Evolutionary conservation across 2,329 filamentous ascomycete genomes (phyloP).

Genomic region (Fusarium foetens): DNA sequence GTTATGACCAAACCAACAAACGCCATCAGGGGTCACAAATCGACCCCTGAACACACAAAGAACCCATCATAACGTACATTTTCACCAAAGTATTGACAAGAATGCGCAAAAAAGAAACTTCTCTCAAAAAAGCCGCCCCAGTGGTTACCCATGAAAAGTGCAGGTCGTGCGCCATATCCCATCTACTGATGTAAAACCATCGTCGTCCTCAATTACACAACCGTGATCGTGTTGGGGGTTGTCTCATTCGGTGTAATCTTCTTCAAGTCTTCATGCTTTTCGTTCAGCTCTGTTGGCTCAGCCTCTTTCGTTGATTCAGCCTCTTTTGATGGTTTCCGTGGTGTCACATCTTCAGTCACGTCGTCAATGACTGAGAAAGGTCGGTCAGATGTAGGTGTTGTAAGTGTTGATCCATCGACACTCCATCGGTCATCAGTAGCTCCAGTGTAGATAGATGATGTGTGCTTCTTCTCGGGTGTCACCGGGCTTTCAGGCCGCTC

Average conservation of each 20-base stretch:
- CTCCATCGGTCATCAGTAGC: slow-evolving; percentile 52
- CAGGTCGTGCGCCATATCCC: slow-evolving; percentile 35
- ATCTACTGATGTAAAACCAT: slow-evolving; percentile 39
- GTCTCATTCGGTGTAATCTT: slow-evolving; percentile 41
- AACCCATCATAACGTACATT: slow-evolving; percentile 41
- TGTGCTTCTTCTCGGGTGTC: slow-evolving; percentile 48
- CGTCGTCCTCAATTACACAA: slow-evolving; percentile 41
- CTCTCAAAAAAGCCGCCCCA: slow-evolving; percentile 32
- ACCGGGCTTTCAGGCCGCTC: slow-evolving; percentile 46
- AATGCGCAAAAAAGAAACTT: slow-evolving; percentile 34
- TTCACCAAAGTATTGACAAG: slow-evolving; percentile 44
- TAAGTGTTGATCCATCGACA: slow-evolving; percentile 51
- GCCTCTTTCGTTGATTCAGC: slow-evolving; percentile 37
- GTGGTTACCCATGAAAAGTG: slow-evolving; percentile 36
- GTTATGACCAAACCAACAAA: slow-evolving; percentile 38
- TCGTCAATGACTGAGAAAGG: slow-evolving; percentile 49
- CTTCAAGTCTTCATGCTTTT: slow-evolving; percentile 37
- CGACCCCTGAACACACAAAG: slow-evolving; percentile 25
- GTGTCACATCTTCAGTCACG: slow-evolving; percentile 46
- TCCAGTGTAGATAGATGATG: slow-evolving; percentile 53
- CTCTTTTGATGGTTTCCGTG: slow-evolving; percentile 43
- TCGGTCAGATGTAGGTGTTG: slow-evolving; percentile 53
- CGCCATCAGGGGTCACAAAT: slow-evolving; percentile 26
- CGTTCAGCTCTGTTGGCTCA: slow-evolving; percentile 36
- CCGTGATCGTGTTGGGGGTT: slow-evolving; percentile 41